Evolutionary conservation across 108 stramenopile genomes (phyloP), one percentile per base, ranked within the genome.

Genomic region (Bacterosira constricta): DNA sequence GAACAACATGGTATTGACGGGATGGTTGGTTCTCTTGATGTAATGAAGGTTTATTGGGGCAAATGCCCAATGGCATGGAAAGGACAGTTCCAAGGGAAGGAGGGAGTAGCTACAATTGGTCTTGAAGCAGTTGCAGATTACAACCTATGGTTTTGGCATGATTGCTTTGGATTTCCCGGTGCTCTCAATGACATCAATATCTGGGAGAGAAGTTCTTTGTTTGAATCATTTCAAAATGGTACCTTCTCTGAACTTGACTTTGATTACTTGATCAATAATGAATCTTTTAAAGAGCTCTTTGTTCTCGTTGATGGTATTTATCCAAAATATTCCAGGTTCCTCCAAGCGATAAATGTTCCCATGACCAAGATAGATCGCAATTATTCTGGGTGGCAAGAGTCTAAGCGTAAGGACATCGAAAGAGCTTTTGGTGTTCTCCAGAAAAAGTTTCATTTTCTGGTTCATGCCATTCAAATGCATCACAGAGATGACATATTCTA

Each of bases 271-370:
- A 47, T 79, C 42, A 31, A 47, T 46, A 66, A 31, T 20, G 51
- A 66, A 38, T 32, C 21, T 6, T 75, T 81, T 30, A 35, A 67
- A 9, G 11, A 61, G 47, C 26, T 71, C 2, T 78, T 61, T 39
- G 32, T 29, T 49, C 54, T 78, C 4, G 76, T 78, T 17, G 71
- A 77, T 75, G 70, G 75, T 1, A 82, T 77, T n/a, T 83, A 77
- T 37, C 71, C 76, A 37, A 3, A 6, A 12, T 39, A 53, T 26
- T 5, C 39, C n/a, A 35, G 69, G 0, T 76, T 76, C 60, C 39
- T 76, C 8, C 54, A 62, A 34, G 42, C 53, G 4, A 36, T 70
- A 7, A 45, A 4, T 35, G 54, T 53, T 27, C 76, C 61, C 9
- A 31, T 53, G 17, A 34, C 42, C 50, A 44, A 23, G 15, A 23